Evolutionary conservation across 1,284 basidiomycete species (phyloP).

Genomic region (Stereum hirsutum): DNA sequence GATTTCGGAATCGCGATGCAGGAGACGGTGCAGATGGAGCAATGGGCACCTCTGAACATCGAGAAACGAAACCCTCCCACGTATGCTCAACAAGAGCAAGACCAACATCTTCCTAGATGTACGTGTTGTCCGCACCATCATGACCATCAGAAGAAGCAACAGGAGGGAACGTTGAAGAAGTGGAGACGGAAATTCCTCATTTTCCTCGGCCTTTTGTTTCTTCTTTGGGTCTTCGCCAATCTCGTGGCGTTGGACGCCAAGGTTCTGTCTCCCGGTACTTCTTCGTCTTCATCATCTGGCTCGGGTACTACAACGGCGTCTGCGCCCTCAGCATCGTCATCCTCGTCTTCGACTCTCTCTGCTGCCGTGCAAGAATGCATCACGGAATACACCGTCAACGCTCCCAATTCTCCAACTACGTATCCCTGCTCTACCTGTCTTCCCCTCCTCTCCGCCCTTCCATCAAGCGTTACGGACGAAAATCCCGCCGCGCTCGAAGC

Average conservation of each 20-base stretch:
- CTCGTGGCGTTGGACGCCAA: conserved; percentile 29
- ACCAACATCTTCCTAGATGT: conserved; percentile 11
- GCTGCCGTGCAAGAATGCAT: conserved; percentile 34
- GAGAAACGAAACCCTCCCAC: conserved; percentile 23
- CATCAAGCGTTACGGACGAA: conserved; percentile 23
- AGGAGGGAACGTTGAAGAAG: conserved; percentile 20
- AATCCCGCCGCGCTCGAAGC: conserved; percentile 21
- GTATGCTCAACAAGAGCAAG: too few relatives aligned
- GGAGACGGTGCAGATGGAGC: conserved; percentile 16
- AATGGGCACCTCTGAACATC: conserved; percentile 31
- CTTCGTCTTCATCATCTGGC: conserved; percentile 6
- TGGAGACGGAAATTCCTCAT: conserved; percentile 21
- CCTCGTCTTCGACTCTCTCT: conserved; percentile 22
- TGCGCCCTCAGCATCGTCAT: conserved; percentile 10
- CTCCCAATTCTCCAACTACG: conserved; percentile 28
- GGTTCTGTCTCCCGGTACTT: conserved; percentile 13
- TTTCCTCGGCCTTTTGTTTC: conserved; percentile 25
- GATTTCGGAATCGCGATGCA: conserved; percentile 19
- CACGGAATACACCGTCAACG: conserved; percentile 36
- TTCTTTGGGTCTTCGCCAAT: conserved; percentile 35
- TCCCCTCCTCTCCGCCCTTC: conserved; percentile 28
- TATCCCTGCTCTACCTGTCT: conserved; percentile 44
- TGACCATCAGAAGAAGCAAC: too few relatives aligned
- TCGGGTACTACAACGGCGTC: conserved; percentile 13
- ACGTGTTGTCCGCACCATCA: conserved; percentile 19